Evolutionary conservation across 805 yeast species (phyloP).

Genomic region (Pichia nanzhaoensis): DNA sequence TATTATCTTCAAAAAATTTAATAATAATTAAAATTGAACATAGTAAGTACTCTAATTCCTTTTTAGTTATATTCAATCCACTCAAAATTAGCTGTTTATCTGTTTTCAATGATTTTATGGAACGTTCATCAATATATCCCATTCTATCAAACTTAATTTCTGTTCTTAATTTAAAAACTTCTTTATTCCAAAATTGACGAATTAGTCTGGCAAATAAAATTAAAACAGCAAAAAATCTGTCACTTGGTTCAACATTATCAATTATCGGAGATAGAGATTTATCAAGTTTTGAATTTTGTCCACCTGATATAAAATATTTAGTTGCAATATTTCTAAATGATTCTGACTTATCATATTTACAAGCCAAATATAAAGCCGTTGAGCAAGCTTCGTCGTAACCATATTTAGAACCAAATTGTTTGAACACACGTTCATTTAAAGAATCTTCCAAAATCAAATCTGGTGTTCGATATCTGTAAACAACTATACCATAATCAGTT

Average conservation of each 20-base stretch:
- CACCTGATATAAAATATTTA: conserved; percentile 45
- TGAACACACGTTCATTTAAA: conserved; percentile 57
- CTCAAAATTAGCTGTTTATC: conserved; percentile 32
- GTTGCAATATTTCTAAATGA: conserved; percentile 41
- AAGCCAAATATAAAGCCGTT: conserved; percentile 76
- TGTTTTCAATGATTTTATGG: conserved; percentile 37
- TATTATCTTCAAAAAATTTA: conserved; percentile 63
- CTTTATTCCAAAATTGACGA: conserved; percentile 70
- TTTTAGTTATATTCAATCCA: conserved; percentile 39
- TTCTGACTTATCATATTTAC: conserved; percentile 60
- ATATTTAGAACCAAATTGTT: conserved; percentile 66
- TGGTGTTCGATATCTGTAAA: conserved; percentile 74
- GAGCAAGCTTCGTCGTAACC: conserved; percentile 90
- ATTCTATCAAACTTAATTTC: conserved; percentile 30
- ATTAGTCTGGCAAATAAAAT: conserved; percentile 72
- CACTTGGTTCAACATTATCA: conserved; percentile 81
- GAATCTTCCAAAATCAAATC: conserved; percentile 64
- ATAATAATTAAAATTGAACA: conserved; percentile 64
- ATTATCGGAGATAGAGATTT: conserved; percentile 36
- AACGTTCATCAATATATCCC: conserved; percentile 32
- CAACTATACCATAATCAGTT: conserved; percentile 70
- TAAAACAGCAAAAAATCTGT: conserved; percentile 84
- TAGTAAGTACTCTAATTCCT: conserved; percentile 58
- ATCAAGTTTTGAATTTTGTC: conserved; percentile 41
- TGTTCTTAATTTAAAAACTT: conserved; percentile 45